Conservation (phyloP, 1,139 yeast species). For the Lipomyces yarrowii region DNA sequence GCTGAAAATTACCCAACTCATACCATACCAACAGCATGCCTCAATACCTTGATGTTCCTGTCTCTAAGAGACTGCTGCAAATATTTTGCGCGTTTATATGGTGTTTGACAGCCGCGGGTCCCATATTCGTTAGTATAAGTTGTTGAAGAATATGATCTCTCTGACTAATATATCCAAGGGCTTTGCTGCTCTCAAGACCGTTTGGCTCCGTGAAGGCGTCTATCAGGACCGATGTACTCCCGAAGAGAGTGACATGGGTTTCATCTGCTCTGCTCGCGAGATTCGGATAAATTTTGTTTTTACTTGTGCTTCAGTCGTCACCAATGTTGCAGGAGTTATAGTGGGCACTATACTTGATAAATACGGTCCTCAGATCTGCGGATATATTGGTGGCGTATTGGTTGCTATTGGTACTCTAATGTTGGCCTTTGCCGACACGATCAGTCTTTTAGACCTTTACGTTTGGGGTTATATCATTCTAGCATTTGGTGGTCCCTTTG, state of each 20-base stretch:
- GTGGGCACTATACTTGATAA: conserved; percentile 79
- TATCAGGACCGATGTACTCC: conserved; percentile 61
- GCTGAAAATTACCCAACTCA: no score
- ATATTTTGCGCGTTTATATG: conserved; percentile 73
- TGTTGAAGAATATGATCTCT: neutral
- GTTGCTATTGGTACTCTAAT: conserved; percentile 57
- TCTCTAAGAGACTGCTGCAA: conserved; percentile 46
- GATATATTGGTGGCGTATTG: conserved; percentile 67
- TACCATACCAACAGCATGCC: conserved; percentile 18
- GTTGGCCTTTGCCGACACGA: conserved; percentile 47
- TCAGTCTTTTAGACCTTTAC: conserved; percentile 57
- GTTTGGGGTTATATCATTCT: conserved; percentile 64
- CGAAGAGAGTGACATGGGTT: conserved; percentile 35
- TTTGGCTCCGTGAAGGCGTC: conserved; percentile 74
- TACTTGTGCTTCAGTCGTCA: conserved; percentile 81
- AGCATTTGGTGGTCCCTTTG: conserved; percentile 83
- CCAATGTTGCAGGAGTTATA: conserved; percentile 79
- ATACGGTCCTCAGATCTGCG: conserved; percentile 79
- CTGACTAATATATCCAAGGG: conserved; percentile 46
- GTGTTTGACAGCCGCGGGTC: conserved; percentile 92
- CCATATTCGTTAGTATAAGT: conserved; percentile 56
- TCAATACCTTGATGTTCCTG: conserved; percentile 30
- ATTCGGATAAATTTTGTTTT: conserved; percentile 78
- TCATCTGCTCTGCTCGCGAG: conserved; percentile 73
- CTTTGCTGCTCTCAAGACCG: conserved; percentile 89